phyloP scores from a whole-genome alignment of 169 alveolate genomes.

The Babesia sp. region DNA sequence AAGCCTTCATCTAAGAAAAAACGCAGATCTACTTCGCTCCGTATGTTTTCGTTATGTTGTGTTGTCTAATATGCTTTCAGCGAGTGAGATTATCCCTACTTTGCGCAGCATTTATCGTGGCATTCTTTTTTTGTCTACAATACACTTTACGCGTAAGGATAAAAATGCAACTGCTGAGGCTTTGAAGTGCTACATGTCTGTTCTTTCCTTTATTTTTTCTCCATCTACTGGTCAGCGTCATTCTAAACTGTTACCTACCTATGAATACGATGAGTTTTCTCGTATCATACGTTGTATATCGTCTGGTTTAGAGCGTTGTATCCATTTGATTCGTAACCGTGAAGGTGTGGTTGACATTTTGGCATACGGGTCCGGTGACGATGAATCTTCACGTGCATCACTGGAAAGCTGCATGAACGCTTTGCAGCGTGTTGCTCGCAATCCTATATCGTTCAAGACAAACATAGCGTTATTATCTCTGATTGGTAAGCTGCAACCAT shows the following conservation, averaged over 20 bases:
- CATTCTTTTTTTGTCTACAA: slow-evolving; percentile 36
- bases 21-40: background rate
- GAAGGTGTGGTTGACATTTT: slow-evolving; percentile 10
- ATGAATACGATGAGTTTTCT: slow-evolving; percentile 49
- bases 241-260: background rate
- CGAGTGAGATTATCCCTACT: slow-evolving; percentile 12
- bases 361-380: slow-evolving; percentile 10
- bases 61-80: background rate
- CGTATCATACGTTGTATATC: slow-evolving; percentile 50
- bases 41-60: background rate
- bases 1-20: background rate
- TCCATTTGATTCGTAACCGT: slow-evolving; percentile 3
- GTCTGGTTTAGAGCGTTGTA: slow-evolving; percentile 35
- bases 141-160: slow-evolving; percentile 54
- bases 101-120: slow-evolving; percentile 43
- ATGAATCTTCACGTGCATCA: background rate
- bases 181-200: slow-evolving; percentile 19
- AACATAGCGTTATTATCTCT: slow-evolving; percentile 34
- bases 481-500: slow-evolving; percentile 22
- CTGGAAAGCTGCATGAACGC: background rate
- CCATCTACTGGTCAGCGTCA: background rate
- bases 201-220: slow-evolving; percentile 23
- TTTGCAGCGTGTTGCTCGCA: slow-evolving; percentile 39
- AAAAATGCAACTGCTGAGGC: slow-evolving; percentile 27
- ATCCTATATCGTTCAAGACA: slow-evolving; percentile 38